Evolutionary conservation across 139 green algal species (phyloP), one percentile per base, ranked within the genome.

Genomic region (Picochlorum sp.): DNA sequence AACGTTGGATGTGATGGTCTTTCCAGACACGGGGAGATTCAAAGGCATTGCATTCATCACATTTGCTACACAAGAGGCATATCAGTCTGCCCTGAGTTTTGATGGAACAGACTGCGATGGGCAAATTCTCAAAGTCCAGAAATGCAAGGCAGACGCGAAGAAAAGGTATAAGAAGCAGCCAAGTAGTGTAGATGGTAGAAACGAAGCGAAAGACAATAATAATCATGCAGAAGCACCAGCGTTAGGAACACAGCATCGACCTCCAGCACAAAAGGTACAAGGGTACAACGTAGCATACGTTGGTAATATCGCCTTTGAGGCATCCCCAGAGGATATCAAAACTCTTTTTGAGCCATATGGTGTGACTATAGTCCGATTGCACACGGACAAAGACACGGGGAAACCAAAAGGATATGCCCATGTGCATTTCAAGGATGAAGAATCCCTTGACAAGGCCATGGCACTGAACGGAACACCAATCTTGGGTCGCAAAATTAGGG

Each of bases 41-140:
- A 85, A 83, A 32, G 92, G 92, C 64, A 93, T 95, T 9, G 83
- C 78, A 4, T 96, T 95, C 73, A 83, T 98, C 74, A 96, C 92
- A n/a, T 98, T 94, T 57, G 66, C 68, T 8, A 87, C 72, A 30
- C 70, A 88, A 66, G 82, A 81, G 26, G 86, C 58, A 5, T 91
- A 82, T 54, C 49, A 86, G 45, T 77, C 75, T 28, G 90, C 90
- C 1, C 75, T 96, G 54, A 58, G 75, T 5, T 91, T 74, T 72
- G 73, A 92, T 57, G 78, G 74, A 37, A 65, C 61, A 61, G 65
- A 72, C 24, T 70, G 78, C 26, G 69, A 87, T 34, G 85, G 86
- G n/a, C 74, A 89, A 74, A 72, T 49, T 21, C 47, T 89, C 18
- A 78, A 77, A 50, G 71, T 78, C 3, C 64, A 74, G 50, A 69